These are phyloP conservation scores for Botrytis deweyae DNA, from an alignment of 2,329 filamentous ascomycete genomes.

Conservation along the genomic window DNA sequence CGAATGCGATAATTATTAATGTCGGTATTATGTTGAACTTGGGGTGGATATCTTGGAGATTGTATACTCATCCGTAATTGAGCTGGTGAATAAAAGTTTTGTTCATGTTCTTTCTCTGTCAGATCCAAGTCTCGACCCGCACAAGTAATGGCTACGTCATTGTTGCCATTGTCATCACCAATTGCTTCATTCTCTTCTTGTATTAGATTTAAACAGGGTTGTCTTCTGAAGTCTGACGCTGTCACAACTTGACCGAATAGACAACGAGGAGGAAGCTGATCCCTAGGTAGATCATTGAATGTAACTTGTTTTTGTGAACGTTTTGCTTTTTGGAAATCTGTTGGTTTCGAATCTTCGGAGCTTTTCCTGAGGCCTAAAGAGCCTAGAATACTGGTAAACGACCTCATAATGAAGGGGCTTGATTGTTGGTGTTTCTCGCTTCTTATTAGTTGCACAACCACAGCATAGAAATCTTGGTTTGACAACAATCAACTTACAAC, in stretches of 20 bases:
- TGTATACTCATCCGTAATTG: conserved; percentile 6
- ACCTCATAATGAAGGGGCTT: conserved; percentile 12
- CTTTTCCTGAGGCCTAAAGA: conserved; percentile 2
- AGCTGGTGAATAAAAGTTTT: conserved; percentile 14
- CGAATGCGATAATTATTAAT: not conserved
- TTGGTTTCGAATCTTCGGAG: not conserved
- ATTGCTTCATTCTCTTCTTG: conserved; percentile 17
- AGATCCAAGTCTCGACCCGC: conserved; percentile 11
- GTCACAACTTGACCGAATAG: conserved; percentile 21
- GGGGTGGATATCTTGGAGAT: conserved; percentile 4
- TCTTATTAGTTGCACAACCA: conserved; percentile 1
- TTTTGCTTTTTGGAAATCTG: conserved; percentile 16
- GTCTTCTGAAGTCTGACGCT: conserved; percentile 18
- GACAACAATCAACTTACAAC: not conserved
- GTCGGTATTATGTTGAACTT: not conserved
- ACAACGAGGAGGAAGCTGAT: not conserved
- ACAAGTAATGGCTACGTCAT: conserved; percentile 15
- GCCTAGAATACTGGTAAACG: conserved; percentile 2
- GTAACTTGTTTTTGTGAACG: conserved; percentile 22
- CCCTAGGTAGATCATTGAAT: conserved; percentile 14
- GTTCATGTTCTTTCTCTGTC: not conserved
- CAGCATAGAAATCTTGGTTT: not conserved
- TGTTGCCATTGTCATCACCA: not conserved
- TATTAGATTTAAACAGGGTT: conserved; percentile 23
- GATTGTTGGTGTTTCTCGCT: not conserved